Conservation (phyloP, 2,329 filamentous ascomycete species). For the Blumeriella jaapii region DNA sequence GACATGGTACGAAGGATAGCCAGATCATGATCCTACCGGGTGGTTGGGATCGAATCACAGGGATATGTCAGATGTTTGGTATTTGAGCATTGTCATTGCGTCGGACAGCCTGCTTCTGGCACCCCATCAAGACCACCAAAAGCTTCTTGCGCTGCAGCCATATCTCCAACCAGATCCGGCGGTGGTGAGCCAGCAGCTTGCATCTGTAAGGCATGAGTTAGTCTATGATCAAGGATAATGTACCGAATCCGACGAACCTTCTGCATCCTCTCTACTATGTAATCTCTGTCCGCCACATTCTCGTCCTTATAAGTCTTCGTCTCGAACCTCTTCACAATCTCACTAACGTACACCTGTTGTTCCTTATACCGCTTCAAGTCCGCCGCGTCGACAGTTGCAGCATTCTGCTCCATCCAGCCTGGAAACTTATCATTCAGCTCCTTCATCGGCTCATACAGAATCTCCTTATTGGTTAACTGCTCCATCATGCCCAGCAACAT, state of each 20-base stretch:
- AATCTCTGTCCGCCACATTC: slow-evolving; percentile 72
- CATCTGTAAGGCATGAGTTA: slow-evolving; percentile 59
- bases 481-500: slow-evolving; percentile 99
- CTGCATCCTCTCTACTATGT: slow-evolving; percentile 95
- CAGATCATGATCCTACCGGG: slow-evolving; percentile 8
- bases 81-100: slow-evolving; percentile 36
- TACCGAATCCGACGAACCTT: slow-evolving; percentile 48
- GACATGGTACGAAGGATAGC: slow-evolving; percentile 6
- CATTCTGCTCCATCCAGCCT: slow-evolving; percentile 73
- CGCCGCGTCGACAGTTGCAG: slow-evolving; percentile 49
- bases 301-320: slow-evolving; percentile 69
- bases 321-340: slow-evolving; percentile 88
- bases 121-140: slow-evolving; percentile 33
- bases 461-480: slow-evolving; percentile 95
- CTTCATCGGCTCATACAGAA: slow-evolving; percentile 97
- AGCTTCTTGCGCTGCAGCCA: slow-evolving; percentile 69
- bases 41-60: slow-evolving; percentile 2
- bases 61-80: slow-evolving; percentile 5
- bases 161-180: slow-evolving; percentile 79
- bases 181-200: slow-evolving; percentile 89
- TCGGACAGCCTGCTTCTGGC: slow-evolving; percentile 50
- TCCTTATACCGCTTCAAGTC: slow-evolving; percentile 72
- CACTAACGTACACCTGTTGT: slow-evolving; percentile 66
- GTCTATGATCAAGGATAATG: slow-evolving; percentile 9
- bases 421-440: slow-evolving; percentile 91